Conservation (phyloP, 257 asterid species). For the Nicotiana undulata region DNA sequence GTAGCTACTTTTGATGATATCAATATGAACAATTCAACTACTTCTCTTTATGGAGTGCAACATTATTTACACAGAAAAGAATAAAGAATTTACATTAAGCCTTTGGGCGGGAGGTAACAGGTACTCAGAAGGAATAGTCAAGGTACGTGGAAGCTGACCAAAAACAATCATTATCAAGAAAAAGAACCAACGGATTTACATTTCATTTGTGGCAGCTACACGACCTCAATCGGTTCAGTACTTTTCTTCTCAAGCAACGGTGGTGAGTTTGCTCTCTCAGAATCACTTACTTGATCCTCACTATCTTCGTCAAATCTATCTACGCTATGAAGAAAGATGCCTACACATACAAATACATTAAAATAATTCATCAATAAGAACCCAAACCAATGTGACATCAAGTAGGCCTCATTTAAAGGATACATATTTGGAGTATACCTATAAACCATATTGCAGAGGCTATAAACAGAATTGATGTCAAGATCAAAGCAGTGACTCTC, state of each 20-base stretch:
- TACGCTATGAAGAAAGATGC: conserved; percentile 59
- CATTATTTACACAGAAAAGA: neutral
- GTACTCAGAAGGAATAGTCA: neutral
- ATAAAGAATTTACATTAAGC: neutral
- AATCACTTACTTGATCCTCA: conserved; percentile 23
- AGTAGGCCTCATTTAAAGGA: neutral
- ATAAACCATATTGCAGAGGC: conserved; percentile 76
- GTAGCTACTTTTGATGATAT: neutral
- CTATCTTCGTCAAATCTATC: conserved; percentile 68
- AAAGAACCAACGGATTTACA: neutral
- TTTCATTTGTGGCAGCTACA: neutral
- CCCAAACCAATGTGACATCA: neutral
- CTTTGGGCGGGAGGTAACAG: neutral
- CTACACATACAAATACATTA: conserved; percentile 23
- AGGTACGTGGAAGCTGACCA: neutral
- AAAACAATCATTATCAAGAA: neutral
- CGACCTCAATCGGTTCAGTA: conserved; percentile 16
- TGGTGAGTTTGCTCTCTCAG: conserved; percentile 35
- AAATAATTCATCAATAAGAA: neutral
- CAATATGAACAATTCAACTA: neutral
- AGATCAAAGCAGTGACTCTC: conserved; percentile 67
- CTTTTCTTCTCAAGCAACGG: conserved; percentile 63
- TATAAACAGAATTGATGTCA: conserved; percentile 69
- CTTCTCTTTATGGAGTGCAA: neutral
- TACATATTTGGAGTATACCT: conserved; percentile 29